phyloP scores from a whole-genome alignment of 768 basidiomycete genomes.

The Termitomyces sp. region DNA sequence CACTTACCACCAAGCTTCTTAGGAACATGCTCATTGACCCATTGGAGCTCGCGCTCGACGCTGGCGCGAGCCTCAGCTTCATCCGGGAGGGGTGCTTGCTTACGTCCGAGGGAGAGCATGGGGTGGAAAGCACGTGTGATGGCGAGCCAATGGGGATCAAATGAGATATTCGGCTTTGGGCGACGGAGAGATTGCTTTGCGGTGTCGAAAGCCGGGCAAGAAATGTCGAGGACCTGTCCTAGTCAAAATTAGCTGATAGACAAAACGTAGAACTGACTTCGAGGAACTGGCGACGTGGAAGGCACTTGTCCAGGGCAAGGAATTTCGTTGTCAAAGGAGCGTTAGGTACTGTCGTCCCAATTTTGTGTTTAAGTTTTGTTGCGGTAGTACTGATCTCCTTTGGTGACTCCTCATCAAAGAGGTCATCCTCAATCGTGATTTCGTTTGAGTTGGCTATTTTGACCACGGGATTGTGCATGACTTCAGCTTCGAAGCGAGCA shows the following conservation, averaged over 20 bases:
- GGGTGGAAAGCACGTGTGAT: slow-evolving; percentile 86
- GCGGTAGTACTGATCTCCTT: slow-evolving; percentile 23
- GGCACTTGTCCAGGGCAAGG: slow-evolving; percentile 91
- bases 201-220: slow-evolving; percentile 19
- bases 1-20: slow-evolving; percentile 29
- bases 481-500: slow-evolving; percentile 75
- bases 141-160: slow-evolving; percentile 92
- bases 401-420: slow-evolving; percentile 45
- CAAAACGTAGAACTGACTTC: slow-evolving; percentile 49
- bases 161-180: slow-evolving; percentile 47
- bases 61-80: slow-evolving; percentile 46
- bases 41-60: slow-evolving; percentile 57
- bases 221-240: slow-evolving; percentile 67
- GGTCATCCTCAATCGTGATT: slow-evolving; percentile 41
- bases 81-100: slow-evolving; percentile 59
- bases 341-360: slow-evolving; percentile 4
- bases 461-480: slow-evolving; percentile 37
- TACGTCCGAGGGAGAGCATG: slow-evolving; percentile 54
- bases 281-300: slow-evolving; percentile 70
- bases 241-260: background rate
- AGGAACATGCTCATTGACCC: slow-evolving; percentile 65
- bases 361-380: background rate
- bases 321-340: slow-evolving; percentile 58
- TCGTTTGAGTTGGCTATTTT: slow-evolving; percentile 27
- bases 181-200: slow-evolving; percentile 11